Base-by-base conservation (phyloP, 2,329 filamentous ascomycete genomes). In the Penicillium sp. region DNA sequence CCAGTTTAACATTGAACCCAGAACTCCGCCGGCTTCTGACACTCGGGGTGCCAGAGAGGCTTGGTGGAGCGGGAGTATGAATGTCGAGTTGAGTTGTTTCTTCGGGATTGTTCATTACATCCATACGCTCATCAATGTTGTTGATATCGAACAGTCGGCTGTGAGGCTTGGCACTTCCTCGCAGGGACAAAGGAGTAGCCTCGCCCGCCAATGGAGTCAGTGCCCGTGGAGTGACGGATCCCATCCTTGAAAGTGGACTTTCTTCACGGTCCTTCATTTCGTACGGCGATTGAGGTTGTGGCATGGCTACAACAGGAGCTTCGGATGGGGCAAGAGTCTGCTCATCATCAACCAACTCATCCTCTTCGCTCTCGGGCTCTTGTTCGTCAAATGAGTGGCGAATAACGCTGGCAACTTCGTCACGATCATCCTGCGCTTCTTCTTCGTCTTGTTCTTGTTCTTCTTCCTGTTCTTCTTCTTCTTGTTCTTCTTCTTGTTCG, bases 1-100 rank as follows among this genome's bases (percentile, higher is more conserved):
- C 85, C 51, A 84, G 69, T 19, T 76, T 75, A 29, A 54, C 61
- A 42, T 60, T 66, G 46, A 60, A 54, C 23, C 58, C 45, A 29
- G 69, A 59, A 33, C 61, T 55, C 3, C 50, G 59, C 19, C 63
- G 58, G 13, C 47, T 53, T n/a, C 26, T 43, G 33, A 45, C n/a
- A 16, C 46, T 55, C 6, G 66, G 65, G 5, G 63, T 62, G 4
- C 64, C 53, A 33, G 55, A 61, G 25, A 57, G 39, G 14, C 53
- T 60, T 10, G 52, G 60, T 27, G 25, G 37, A 16, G 19, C 46
- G 11, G 59, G 62, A 1, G 58, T 60, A 48, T 59, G 59, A 26
- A 61, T 59, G 9, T 63, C 56, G 10, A 43, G 29, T 43, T 51
- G 55, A 1, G 57, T 59, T 19, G 35, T 63, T 29, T 62, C 59